Conservation (phyloP, 805 yeast species). For the Trichomonascus vanleenenianus region DNA sequence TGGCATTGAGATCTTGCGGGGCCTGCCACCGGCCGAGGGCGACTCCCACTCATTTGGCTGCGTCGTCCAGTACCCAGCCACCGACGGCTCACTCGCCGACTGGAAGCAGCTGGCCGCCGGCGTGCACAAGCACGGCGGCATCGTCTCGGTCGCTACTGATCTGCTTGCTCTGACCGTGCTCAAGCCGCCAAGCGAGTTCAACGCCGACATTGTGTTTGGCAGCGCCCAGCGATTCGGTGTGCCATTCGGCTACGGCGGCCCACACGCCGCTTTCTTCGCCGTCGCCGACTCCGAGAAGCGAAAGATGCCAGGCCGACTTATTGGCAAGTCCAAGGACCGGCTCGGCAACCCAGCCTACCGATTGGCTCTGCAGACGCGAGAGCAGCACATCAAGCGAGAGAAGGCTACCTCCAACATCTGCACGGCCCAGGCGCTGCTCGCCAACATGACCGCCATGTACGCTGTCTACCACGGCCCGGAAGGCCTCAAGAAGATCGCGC, state of each 20-base stretch:
- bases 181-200: constrained; percentile 75
- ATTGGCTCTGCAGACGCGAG: constrained; percentile 94
- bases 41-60: constrained; percentile 60
- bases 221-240: constrained; percentile 95
- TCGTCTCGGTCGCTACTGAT: constrained; percentile 85
- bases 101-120: constrained; percentile 51
- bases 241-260: constrained; percentile 97
- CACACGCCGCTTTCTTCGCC: constrained; percentile 96
- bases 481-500: constrained; percentile 73
- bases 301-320: constrained; percentile 93
- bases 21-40: constrained; percentile 37
- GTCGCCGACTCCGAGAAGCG: constrained; percentile 74
- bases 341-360: constrained; percentile 84
- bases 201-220: constrained; percentile 91
- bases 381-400: constrained; percentile 95
- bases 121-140: constrained; percentile 64
- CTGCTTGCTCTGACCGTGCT: constrained; percentile 79
- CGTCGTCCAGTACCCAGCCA: constrained; percentile 82
- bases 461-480: constrained; percentile 94
- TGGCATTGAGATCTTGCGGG: constrained; percentile 52
- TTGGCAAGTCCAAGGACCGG: constrained; percentile 89
- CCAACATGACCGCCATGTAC: constrained; percentile 92
- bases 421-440: constrained; percentile 94
- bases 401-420: constrained; percentile 97
- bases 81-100: constrained; percentile 63